Base-by-base conservation (phyloP, 352 stramenopile species). In the Phytophthora cryptogea region DNA sequence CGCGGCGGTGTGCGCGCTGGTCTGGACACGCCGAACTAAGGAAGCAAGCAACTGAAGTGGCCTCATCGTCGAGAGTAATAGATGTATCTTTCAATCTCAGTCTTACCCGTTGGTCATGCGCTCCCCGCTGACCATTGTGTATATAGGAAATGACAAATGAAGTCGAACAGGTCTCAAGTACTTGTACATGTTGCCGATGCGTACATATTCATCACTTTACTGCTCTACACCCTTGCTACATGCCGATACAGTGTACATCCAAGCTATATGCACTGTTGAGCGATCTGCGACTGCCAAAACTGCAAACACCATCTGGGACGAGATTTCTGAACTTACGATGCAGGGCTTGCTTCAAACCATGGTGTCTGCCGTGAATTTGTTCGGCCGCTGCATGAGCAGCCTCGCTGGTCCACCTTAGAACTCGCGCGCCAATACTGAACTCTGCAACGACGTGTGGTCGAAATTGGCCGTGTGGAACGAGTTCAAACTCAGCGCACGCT, bases 381-480 rank as follows among this genome's bases (percentile, higher is more conserved):
- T 65, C 44, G 30, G 17, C 43, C 59, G 43, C 3, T 54, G 2
- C 23, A 33, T 52, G 35, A 45, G 27, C 53, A 45, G 8, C 59
- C 16, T 33, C 26, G 4, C 30, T 17, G 17, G 8, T 10, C 27
- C 30, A 5, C n/a, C 30, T 41, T 80, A 76, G 37, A 80, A 80
- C 43, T 84, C 74, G 40, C 76, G 72, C 27, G 70, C 70, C 40
- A 78, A 63, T 14, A 77, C 37, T 37, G 72, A 80, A 67, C 67
- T 75, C 23, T 75, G 68, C 44, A 82, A 50, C 50, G 65, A 73
- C 17, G 83, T 89, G 48, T 90, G 70, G 60, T 92, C 83, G 54
- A 92, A 90, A 63, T 92, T 90, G 47, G 80, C 78, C 26, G 83
- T 92, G 63, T 90, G 83, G 60, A 92, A 92, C 26, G 80, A 89